Base-by-base conservation (phyloP, 768 basidiomycete genomes). In the Mycena kentingensis region DNA sequence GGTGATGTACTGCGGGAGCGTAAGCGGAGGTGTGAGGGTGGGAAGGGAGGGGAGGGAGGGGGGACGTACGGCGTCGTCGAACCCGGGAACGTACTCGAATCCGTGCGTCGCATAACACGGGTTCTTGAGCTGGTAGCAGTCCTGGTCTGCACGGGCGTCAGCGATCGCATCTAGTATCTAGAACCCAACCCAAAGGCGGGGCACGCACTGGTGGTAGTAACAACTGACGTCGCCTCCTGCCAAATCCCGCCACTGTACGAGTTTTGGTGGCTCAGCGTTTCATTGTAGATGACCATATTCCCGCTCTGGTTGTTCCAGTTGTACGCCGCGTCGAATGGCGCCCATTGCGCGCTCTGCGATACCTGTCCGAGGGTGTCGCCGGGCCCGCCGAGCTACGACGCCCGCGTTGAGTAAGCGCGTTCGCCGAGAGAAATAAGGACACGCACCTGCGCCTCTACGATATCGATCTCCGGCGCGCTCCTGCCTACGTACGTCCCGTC, bases 401-500 rank as follows among this genome's bases (percentile, higher is more conserved):
- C 8, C 31, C 10, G 16, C 10, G 16, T 16, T 32, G 8, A 32
- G 10, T 16, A 8, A 32, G 16, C 31, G 16, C 10, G 10, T 32
- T 16, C 31, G 31, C 81, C 87, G 55, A 43, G 47, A 47, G 36
- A 13, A 16, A 47, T n/a, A n/a, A n/a, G n/a, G n/a, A n/a, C 87
- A 74, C 67, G 59, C 53, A 70, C 68, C 25, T 28, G 27, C 6
- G 93, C 92, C 71, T 95, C 94, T 52, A 96, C 86, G 39, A 96
- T 66, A 67, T 96, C 94, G 45, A 95, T 94, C 67, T 96, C 93
- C 2, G 93, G 93, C 4, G 93, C 90, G 3, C 87, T 69, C 19
- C 94, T 76, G 1, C 93, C 94, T 2, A 89, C 84, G 67, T 83
- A 93, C 0, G 82, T 77, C 2, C 90, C 89, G 65, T 93, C 88